Conservation (phyloP, 2,329 filamentous ascomycete species). For the Nemania bipapillata region DNA sequence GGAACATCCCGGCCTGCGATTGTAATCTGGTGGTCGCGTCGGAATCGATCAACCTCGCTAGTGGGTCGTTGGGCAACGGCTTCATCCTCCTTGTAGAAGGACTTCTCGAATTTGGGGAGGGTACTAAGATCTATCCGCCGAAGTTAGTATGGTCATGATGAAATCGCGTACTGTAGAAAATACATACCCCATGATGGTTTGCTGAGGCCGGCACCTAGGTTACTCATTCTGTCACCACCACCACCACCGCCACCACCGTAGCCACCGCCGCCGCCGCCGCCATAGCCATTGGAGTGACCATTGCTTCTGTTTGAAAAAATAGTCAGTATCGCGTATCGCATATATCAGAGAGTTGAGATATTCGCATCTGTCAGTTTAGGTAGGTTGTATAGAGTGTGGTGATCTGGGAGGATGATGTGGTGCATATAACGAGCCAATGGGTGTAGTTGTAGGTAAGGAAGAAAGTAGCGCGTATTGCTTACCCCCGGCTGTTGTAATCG, state of each 20-base stretch:
- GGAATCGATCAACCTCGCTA: constrained; percentile 87
- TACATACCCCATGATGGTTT: constrained; percentile 86
- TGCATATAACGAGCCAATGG: constrained; percentile 3
- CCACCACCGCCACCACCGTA: constrained; percentile 69
- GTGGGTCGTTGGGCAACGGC: constrained; percentile 78
- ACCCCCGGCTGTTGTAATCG: constrained; percentile 55
- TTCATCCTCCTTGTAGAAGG: constrained; percentile 96
- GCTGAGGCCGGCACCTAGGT: constrained; percentile 87
- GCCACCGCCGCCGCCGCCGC: constrained; percentile 60
- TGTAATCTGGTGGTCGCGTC: constrained; percentile 84
- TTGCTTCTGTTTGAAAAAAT: constrained; percentile 55
- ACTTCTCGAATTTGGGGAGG: constrained; percentile 97
- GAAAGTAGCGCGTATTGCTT: constrained; percentile 38
- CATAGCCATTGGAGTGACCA: constrained; percentile 59
- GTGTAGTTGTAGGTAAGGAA: background rate
- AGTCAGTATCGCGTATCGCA: constrained; percentile 57
- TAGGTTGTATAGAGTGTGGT: background rate
- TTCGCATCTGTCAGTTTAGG: background rate
- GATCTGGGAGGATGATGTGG: constrained; percentile 6
- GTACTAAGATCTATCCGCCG: constrained; percentile 71
- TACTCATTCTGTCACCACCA: constrained; percentile 91
- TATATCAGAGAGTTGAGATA: constrained; percentile 50
- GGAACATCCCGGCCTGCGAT: constrained; percentile 83
- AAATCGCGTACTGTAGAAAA: constrained; percentile 28
- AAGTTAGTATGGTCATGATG: constrained; percentile 40